Conservation (phyloP, 2,329 filamentous ascomycete genomes). For the Blastomyces emzantsi region DNA sequence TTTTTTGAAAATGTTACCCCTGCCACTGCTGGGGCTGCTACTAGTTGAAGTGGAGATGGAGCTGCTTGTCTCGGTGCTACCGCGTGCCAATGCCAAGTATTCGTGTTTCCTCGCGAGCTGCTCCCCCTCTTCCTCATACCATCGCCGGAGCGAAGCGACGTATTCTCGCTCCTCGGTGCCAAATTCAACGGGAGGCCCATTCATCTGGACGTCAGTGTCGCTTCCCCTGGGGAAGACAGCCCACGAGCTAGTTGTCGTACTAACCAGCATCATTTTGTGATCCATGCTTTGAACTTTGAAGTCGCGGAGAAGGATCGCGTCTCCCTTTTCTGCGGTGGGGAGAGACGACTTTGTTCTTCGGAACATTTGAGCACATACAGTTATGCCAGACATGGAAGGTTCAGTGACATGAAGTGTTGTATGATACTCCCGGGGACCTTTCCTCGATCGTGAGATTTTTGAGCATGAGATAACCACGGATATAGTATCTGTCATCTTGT, state of each 20-base stretch:
- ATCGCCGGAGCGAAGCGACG: constrained; percentile 30
- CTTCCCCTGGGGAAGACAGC: constrained; percentile 32
- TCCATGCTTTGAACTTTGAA: constrained; percentile 38
- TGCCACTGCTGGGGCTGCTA: constrained; percentile 20
- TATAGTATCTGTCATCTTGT: constrained; percentile 34
- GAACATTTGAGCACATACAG: constrained; percentile 35
- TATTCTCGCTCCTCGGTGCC: constrained; percentile 30
- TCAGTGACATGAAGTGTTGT: constrained; percentile 38
- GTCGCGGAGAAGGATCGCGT: constrained; percentile 38
- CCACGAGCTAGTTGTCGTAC: constrained; percentile 38
- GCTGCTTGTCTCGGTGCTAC: constrained; percentile 17
- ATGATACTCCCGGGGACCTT: constrained; percentile 34
- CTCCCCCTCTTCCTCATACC: constrained; percentile 34
- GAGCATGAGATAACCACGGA: constrained; percentile 31
- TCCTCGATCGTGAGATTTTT: constrained; percentile 26
- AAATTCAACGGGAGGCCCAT: constrained; percentile 35
- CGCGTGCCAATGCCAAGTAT: constrained; percentile 14
- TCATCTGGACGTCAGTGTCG: constrained; percentile 23
- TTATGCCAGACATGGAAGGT: constrained; percentile 34
- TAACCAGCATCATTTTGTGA: constrained; percentile 34
- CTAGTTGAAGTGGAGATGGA: constrained; percentile 17
- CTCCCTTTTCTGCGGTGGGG: constrained; percentile 31
- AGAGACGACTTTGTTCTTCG: constrained; percentile 33
- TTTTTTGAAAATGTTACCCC: constrained; percentile 13
- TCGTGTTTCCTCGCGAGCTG: constrained; percentile 28